Evolutionary conservation across 257 asterid species (phyloP), one percentile per base, ranked within the genome.

Genomic region (Capsicum chinense): DNA sequence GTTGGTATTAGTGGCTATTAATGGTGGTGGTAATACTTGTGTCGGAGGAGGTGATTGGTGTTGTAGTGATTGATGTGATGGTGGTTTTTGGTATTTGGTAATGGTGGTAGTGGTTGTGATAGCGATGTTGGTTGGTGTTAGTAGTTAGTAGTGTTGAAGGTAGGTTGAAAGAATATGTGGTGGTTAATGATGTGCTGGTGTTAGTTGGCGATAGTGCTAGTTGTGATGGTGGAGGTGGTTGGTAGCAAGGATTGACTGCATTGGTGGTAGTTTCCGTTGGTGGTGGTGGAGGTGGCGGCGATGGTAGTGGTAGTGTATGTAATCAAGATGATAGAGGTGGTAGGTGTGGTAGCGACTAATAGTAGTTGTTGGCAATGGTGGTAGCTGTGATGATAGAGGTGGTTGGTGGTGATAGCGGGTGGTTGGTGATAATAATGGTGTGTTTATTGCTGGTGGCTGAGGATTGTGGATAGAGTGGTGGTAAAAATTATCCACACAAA

Each of bases 261-360:
- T 11, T 64, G 70, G 16, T 64, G 17, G 42, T 10, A 63, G 42
- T 26, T 26, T 26, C 33, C 33, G 33, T 26, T 26, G 17, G 17
- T 63, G 70, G 70, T 21, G 70, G 70, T 64, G 69, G 69, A 26
- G 33, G 70, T 64, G 69, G 69, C 16, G 0, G 4, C 1, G 69
- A 63, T 63, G 39, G 39, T 21, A 37, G 16, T 63, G 70, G 17
- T 17, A 64, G 7, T 26, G 70, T 13, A 35, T 64, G 44, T 26
- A 64, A 64, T 26, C 26, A 26, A 11, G 21, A 64, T 64, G 44
- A 64, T 26, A 39, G 44, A 64, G 44, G 17, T 26, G 0, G 44
- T 64, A 26, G 70, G 70, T 64, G 44, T 64, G 70, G 70, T 64
- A 64, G 14, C 13, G 70, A 64, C 44, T 64, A 26, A 26, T 64